Evolutionary conservation across 2,329 filamentous ascomycete species (phyloP).

Genomic region (Xylariaceae sp.): DNA sequence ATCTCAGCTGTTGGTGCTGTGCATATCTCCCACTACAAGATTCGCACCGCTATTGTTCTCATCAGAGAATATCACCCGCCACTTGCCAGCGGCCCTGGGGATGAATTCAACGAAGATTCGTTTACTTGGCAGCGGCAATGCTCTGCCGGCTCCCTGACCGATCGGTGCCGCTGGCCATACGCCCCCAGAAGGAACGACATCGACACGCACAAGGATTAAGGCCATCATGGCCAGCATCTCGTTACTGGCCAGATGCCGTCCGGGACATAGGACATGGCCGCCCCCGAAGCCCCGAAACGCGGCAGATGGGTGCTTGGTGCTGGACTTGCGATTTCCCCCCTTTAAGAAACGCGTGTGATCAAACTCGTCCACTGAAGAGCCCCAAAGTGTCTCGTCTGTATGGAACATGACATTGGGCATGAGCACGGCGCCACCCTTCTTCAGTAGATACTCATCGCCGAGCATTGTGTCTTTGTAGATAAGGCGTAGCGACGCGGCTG

Average conservation of each 20-base stretch:
- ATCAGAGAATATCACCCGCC: conserved; percentile 7
- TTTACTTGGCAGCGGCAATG: conserved; percentile 2
- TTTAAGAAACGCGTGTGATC: conserved; percentile 11
- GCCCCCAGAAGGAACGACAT: conserved; percentile 2
- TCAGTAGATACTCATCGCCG: conserved; percentile 17
- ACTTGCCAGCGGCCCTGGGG: conserved; percentile 1
- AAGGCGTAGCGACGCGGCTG: conserved; percentile 7
- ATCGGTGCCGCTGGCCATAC: conserved; percentile 1
- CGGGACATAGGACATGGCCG: conserved; percentile 10
- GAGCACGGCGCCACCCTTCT: conserved; percentile 18
- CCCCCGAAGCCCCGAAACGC: conserved; percentile 11
- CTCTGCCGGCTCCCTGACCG: not conserved
- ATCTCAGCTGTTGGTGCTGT: conserved; percentile 1
- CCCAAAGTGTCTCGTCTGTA: conserved; percentile 12
- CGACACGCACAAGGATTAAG: conserved; percentile 6
- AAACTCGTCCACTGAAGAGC: conserved; percentile 6
- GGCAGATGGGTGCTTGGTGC: conserved; percentile 2
- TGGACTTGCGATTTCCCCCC: conserved; percentile 1
- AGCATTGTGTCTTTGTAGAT: conserved; percentile 17
- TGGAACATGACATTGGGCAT: conserved; percentile 15
- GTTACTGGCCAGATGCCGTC: conserved; percentile 10
- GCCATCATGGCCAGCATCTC: conserved; percentile 7
- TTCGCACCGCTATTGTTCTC: not conserved
- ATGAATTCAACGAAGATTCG: conserved; percentile 1
- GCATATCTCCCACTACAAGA: conserved; percentile 7